phyloP scores from a whole-genome alignment of 352 stramenopile genomes.

The Lagenidium giganteum region DNA sequence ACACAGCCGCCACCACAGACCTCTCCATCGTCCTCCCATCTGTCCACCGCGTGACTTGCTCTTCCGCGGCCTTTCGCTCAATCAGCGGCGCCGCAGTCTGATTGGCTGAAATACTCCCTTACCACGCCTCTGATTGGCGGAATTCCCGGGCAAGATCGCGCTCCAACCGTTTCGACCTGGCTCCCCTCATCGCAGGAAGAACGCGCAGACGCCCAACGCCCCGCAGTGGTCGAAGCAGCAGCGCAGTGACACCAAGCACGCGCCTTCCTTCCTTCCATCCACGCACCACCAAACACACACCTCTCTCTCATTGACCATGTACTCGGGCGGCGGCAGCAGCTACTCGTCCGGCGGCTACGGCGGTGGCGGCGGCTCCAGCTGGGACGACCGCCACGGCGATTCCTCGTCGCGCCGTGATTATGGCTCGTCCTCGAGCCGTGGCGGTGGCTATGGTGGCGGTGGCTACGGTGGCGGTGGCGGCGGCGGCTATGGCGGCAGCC shows the following conservation, averaged over 20 bases:
- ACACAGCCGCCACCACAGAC: too few relatives aligned
- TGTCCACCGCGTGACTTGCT: too few relatives aligned
- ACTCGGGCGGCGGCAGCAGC: too few relatives aligned
- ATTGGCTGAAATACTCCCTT: constrained; percentile 12
- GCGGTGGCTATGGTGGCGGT: constrained; percentile 24
- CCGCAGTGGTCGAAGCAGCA: neutral
- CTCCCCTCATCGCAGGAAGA: too few relatives aligned
- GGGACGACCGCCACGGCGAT: constrained; percentile 63
- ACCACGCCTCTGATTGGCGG: neutral
- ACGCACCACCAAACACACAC: neutral
- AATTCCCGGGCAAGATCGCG: too few relatives aligned
- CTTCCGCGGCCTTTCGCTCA: neutral
- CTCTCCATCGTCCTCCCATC: too few relatives aligned
- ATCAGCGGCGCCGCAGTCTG: constrained; percentile 12
- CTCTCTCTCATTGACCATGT: too few relatives aligned
- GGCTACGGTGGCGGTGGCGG: constrained; percentile 24
- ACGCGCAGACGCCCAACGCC: too few relatives aligned
- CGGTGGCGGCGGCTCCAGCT: constrained; percentile 22
- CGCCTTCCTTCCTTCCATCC: constrained; percentile 6
- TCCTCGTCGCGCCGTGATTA: constrained; percentile 74
- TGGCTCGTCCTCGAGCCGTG: constrained; percentile 27
- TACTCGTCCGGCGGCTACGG: too few relatives aligned
- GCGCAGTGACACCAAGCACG: constrained; percentile 12
- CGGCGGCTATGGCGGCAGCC: constrained; percentile 27
- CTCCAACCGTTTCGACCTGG: neutral